Conservation (phyloP, 1,139 yeast genomes). For the Zygoascus meyerae region DNA sequence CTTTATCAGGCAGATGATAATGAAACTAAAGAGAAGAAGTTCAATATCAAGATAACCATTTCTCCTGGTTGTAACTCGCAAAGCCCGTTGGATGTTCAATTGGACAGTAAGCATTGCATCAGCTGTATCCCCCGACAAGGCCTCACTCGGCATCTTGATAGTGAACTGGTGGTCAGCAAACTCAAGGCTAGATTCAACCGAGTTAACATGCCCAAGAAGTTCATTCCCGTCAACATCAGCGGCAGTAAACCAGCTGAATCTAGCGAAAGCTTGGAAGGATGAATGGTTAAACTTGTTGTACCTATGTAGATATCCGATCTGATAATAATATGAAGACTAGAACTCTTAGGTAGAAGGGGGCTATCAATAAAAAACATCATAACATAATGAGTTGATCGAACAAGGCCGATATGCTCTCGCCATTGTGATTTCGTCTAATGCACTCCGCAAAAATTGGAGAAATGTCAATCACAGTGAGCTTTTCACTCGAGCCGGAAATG, state of each 20-base stretch:
- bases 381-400: constrained; percentile 74
- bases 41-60: constrained; percentile 78
- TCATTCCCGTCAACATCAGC: constrained; percentile 34
- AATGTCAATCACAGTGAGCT: constrained; percentile 83
- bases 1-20: constrained; percentile 65
- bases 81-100: constrained; percentile 92
- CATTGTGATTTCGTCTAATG: constrained; percentile 96
- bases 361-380: not conserved
- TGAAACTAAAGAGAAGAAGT: constrained; percentile 64
- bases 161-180: constrained; percentile 81
- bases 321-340: not conserved
- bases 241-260: not conserved
- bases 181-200: constrained; percentile 77
- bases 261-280: not conserved
- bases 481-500: constrained; percentile 53
- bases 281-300: not conserved
- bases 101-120: constrained; percentile 94
- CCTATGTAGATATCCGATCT: constrained; percentile 2
- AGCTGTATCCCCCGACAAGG: constrained; percentile 90
- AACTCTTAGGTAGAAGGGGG: not conserved
- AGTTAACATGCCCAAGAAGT: constrained; percentile 74
- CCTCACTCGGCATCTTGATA: constrained; percentile 87
- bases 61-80: constrained; percentile 98
- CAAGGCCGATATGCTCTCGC: constrained; percentile 88
- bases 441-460: constrained; percentile 96